Base-by-base conservation (phyloP, 2,329 filamentous ascomycete species). In the Paecilomyces niveus region DNA sequence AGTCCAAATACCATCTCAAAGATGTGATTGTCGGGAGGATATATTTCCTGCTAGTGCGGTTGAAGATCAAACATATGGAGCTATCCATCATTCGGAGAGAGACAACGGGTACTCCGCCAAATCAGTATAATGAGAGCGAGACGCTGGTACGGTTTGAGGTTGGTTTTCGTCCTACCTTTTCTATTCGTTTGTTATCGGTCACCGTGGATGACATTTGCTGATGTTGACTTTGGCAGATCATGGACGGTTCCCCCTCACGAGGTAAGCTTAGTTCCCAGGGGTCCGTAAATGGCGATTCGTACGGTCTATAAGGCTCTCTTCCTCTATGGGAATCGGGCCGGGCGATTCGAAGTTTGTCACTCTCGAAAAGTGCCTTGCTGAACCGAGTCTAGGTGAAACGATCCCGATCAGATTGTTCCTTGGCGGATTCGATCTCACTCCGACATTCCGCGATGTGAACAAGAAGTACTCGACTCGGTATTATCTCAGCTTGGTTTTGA, bases 11-110 rank as follows among this genome's bases (percentile, higher is more conserved):
- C 77, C 94, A 99, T 70, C 85, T 99, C 60, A 99, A 99, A 79
- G 94, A 99, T 74, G 94, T 99, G 64, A 99, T 99, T 66, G 94
- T 99, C 58, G 94, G 94, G 59, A 85, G 95, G 66, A 99, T 99
- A 81, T 99, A 99, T 80, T 99, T 99, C 79, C 79, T 99, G 65
- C 84, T 99, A 54, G 94, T 99, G 62, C 87, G 94, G 69, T 82
- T 99, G 74, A 99, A 99, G 86, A 99, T 99, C 76, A 97, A 97
- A 79, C 94, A 99, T 77, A 99, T 99, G 94, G 94, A 99, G 79
- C 80, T 99, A 62, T 96, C 91, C 65, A 99, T 99, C 69, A 99
- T 99, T 74, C 85, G 95, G 65, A 83, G 95, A 67, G 94, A 99
- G 78, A 99, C 94, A 2, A 99, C 94, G 0, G 94, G 95, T 57